These are phyloP conservation scores for Babesia ovis DNA, from an alignment of 169 alveolate genomes.

Conservation along the genomic window DNA sequence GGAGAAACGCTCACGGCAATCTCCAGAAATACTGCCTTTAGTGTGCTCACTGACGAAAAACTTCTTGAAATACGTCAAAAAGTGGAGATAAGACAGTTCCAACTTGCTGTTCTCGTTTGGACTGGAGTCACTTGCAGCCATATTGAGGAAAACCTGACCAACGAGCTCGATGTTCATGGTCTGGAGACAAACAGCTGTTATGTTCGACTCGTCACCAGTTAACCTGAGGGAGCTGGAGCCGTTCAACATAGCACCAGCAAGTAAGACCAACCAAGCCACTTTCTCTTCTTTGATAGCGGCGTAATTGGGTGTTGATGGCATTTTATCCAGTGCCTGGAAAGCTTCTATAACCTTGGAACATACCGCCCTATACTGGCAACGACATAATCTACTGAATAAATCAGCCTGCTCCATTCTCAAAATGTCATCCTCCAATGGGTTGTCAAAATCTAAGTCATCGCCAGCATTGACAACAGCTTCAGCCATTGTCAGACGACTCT, in stretches of 20 bases:
- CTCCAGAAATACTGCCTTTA: constrained; percentile 80
- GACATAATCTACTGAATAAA: constrained; percentile 76
- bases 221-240: constrained; percentile 70
- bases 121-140: constrained; percentile 71
- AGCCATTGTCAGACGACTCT: constrained; percentile 79
- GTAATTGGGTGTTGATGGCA: constrained; percentile 20
- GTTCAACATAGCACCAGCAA: constrained; percentile 77
- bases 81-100: constrained; percentile 86
- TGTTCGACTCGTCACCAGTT: constrained; percentile 59
- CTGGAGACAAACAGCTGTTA: constrained; percentile 56
- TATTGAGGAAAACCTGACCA: constrained; percentile 76
- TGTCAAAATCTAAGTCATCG: constrained; percentile 64
- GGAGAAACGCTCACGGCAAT: constrained; percentile 57
- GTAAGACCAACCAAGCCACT: constrained; percentile 77
- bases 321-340: constrained; percentile 30
- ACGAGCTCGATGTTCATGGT: constrained; percentile 79
- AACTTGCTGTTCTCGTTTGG: constrained; percentile 75
- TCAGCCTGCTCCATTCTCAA: constrained; percentile 81
- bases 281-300: constrained; percentile 68
- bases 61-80: constrained; percentile 90
- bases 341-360: constrained; percentile 39
- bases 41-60: constrained; percentile 89
- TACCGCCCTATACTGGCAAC: constrained; percentile 74
- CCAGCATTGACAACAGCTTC: constrained; percentile 72
- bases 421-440: constrained; percentile 73